phyloP scores from a whole-genome alignment of 371 early-diverging fungal genomes.

The Lichtheimia ornata region DNA sequence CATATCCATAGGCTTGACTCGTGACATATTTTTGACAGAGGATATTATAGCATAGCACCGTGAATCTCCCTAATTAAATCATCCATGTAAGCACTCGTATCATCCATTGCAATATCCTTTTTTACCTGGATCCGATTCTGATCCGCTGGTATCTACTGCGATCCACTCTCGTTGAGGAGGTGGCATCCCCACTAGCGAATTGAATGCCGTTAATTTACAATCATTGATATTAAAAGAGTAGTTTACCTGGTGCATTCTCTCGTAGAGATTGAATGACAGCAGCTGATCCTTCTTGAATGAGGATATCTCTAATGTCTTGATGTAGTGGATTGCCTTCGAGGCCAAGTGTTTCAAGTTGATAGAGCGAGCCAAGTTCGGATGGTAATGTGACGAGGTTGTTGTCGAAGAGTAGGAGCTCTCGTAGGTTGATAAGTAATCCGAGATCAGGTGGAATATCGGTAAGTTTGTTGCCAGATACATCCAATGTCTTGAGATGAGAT shows the following conservation, averaged over 20 bases:
- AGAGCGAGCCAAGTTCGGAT: constrained; percentile 91
- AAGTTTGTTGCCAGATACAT: constrained; percentile 92
- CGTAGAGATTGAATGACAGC: constrained; percentile 90
- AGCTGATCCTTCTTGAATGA: constrained; percentile 87
- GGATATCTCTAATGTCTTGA: constrained; percentile 77
- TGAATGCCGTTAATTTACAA: not conserved
- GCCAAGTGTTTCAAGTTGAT: constrained; percentile 90
- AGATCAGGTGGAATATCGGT: constrained; percentile 88
- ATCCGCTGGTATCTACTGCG: constrained; percentile 53
- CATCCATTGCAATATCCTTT: not conserved
- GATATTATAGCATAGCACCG: constrained; percentile 95
- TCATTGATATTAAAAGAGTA: not conserved
- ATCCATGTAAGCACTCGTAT: too few relatives aligned
- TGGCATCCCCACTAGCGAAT: constrained; percentile 62
- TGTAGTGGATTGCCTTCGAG: constrained; percentile 97
- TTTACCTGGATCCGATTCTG: constrained; percentile 11
- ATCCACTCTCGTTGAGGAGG: constrained; percentile 96
- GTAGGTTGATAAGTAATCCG: constrained; percentile 81
- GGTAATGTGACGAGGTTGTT: constrained; percentile 91
- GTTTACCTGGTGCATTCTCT: constrained; percentile 85
- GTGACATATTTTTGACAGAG: constrained; percentile 93
- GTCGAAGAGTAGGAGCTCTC: constrained; percentile 91
- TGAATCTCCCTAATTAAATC: constrained; percentile 61
- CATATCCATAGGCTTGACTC: constrained; percentile 88
- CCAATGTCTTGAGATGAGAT: constrained; percentile 67